Conservation (phyloP, 805 yeast genomes). For the Sugiyamaella boreocaroliniensis region DNA sequence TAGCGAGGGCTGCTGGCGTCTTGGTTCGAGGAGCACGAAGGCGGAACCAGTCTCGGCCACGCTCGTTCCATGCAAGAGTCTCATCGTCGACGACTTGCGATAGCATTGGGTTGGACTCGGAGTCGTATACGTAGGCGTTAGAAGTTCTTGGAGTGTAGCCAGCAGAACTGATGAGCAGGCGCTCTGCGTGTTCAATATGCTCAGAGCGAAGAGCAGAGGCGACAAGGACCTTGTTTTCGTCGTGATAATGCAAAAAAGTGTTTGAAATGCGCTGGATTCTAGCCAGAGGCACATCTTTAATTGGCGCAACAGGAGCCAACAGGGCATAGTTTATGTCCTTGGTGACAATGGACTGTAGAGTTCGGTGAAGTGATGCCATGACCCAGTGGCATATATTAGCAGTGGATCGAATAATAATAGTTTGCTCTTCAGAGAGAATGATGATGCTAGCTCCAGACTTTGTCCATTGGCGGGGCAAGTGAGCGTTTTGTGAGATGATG, state of each 20-base stretch:
- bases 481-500: constrained; percentile 36
- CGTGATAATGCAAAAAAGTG: constrained; percentile 20
- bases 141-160: constrained; percentile 9
- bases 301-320: constrained; percentile 9
- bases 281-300: constrained; percentile 16
- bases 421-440: constrained; percentile 30
- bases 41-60: constrained; percentile 11
- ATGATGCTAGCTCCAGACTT: constrained; percentile 37
- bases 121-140: constrained; percentile 4
- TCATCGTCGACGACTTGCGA: constrained; percentile 20
- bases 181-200: constrained; percentile 18
- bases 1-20: background rate
- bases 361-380: constrained; percentile 34
- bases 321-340: constrained; percentile 32
- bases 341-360: constrained; percentile 27
- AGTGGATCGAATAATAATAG: constrained; percentile 37
- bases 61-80: constrained; percentile 25
- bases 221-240: constrained; percentile 10
- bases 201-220: constrained; percentile 13
- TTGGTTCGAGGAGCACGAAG: background rate
- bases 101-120: background rate
- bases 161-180: constrained; percentile 18
- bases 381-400: constrained; percentile 40
- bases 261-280: constrained; percentile 27
- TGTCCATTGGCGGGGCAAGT: constrained; percentile 35